Percentiles rank a stretch among this genome's conserved stretches.
Conservation (phyloP, 2,329 filamentous ascomycete species). For the Penicillium griseofulvum region DNA sequence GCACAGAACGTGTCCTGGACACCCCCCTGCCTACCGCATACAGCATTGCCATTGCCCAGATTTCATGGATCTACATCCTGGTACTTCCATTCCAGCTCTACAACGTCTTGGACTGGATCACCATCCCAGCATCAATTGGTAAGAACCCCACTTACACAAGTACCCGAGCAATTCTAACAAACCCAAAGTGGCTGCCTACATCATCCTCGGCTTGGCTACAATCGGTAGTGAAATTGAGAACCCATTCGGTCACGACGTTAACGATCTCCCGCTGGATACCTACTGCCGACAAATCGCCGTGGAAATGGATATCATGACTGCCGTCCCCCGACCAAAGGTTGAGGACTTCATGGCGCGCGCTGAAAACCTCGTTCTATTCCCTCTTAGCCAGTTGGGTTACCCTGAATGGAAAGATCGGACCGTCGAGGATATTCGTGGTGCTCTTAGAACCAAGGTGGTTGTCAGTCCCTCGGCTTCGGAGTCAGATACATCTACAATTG, state of each 20-base stretch:
- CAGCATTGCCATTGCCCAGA: slow-evolving; percentile 79
- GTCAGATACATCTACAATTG: slow-evolving; percentile 26
- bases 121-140: slow-evolving; percentile 71
- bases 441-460: slow-evolving; percentile 40
- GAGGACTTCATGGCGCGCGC: slow-evolving; percentile 47
- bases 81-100: slow-evolving; percentile 79
- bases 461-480: slow-evolving; percentile 8
- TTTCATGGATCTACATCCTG: slow-evolving; percentile 80
- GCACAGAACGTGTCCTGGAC: slow-evolving; percentile 74
- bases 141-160: slow-evolving; percentile 6
- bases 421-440: slow-evolving; percentile 47
- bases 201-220: slow-evolving; percentile 72
- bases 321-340: slow-evolving; percentile 52
- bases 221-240: slow-evolving; percentile 84
- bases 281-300: slow-evolving; percentile 72
- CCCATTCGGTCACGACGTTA: slow-evolving; percentile 79
- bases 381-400: slow-evolving; percentile 47
- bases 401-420: slow-evolving; percentile 50
- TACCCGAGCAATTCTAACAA: background rate
- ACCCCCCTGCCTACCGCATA: slow-evolving; percentile 82
- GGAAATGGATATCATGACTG: slow-evolving; percentile 72
- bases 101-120: slow-evolving; percentile 63
- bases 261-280: slow-evolving; percentile 72
- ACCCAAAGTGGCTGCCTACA: slow-evolving; percentile 62
- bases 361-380: slow-evolving; percentile 40